Base-by-base conservation (phyloP, 2,329 filamentous ascomycete species). In the Ophiocordyceps camponoti-leonardi region DNA sequence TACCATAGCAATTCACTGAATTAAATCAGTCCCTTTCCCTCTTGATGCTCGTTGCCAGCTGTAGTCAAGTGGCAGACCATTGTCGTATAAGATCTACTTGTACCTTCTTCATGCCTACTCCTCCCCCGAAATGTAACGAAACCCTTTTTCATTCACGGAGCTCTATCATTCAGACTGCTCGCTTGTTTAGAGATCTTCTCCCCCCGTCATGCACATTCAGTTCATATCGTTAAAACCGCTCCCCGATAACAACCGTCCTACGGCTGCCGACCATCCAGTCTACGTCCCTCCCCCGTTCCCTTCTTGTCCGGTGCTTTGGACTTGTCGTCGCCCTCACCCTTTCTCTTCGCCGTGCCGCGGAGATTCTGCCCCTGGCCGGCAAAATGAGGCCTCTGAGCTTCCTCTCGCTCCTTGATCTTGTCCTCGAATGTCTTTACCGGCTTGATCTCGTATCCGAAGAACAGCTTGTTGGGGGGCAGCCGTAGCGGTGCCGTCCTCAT, bases 391-490 rank as follows among this genome's bases (percentile, higher is more conserved):
- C 78, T 76, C 48, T 72, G 71, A 4, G 74, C 71, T n/a, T 77
- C 52, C 49, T 78, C 74, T 35, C 77, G 73, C 48, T 82, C 78
- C 49, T 79, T 71, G 44, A 78, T 75, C 58, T 78, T 79, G 47
- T 86, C 78, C 33, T 77, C 81, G 47, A 82, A 78, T 10, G 84
- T 85, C 67, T 86, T 88, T 40, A 93, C 71, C 0, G 90, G 90
- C 61, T 83, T 94, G 58, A 94, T 75, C 56, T 94, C 83, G 57
- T 96, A 98, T 3, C 92, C 92, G 51, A 98, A 94, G 69, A 98
- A 98, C 5, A 98, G 71, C 64, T 95, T 94, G 55, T 92, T 92
- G 0, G 84, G 82, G 0, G 86, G 76, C 44, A 98, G 62, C 26
- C 92, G 75, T 8, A 98, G 72, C 4, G 90, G 87, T 58, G 92